A percentile compares a stretch with the other conserved stretches of the same genome.
phyloP scores from a whole-genome alignment of 495 filamentous ascomycete genomes.

The Aspergillus carlsbadensis region DNA sequence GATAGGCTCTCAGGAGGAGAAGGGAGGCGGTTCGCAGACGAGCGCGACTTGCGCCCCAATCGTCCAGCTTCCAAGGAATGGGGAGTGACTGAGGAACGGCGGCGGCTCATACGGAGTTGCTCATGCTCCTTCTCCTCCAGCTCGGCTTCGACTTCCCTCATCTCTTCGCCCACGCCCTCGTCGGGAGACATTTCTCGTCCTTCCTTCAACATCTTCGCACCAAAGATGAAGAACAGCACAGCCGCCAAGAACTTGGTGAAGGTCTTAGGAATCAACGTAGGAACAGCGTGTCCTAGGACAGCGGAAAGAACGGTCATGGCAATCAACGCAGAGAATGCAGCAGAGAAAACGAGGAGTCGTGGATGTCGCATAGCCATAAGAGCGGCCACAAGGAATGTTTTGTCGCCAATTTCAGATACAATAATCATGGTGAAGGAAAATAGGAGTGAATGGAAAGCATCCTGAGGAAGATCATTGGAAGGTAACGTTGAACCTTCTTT shows the following conservation, averaged over 20 bases:
- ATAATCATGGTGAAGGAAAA: conserved; percentile 97
- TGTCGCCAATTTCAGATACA: conserved; percentile 96
- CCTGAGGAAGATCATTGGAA: conserved; percentile 22
- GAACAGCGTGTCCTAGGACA: conserved; percentile 90
- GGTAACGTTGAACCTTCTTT: conserved; percentile 19
- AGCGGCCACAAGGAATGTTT: conserved; percentile 95
- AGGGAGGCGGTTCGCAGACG: conserved; percentile 48
- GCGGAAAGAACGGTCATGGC: conserved; percentile 97
- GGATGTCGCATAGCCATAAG: conserved; percentile 99
- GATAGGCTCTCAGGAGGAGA: conserved; percentile 54
- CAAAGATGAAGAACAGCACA: conserved; percentile 84
- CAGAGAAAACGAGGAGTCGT: conserved; percentile 86
- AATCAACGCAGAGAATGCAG: conserved; percentile 86
- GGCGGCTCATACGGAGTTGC: conserved; percentile 51
- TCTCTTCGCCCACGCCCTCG: conserved; percentile 89
- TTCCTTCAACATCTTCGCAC: conserved; percentile 79
- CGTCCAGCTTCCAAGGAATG: conserved; percentile 51
- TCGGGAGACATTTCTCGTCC: conserved; percentile 83
- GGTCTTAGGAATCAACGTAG: conserved; percentile 82
- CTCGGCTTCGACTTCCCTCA: conserved; percentile 95
- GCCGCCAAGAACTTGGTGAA: conserved; percentile 86
- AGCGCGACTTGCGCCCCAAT: conserved; percentile 45
- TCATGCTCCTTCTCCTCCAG: conserved; percentile 88
- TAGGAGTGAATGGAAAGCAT: conserved; percentile 85
- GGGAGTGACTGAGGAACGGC: conserved; percentile 53